Base-by-base conservation (phyloP, 345 rosid genomes). In the Carallia brachiata region DNA sequence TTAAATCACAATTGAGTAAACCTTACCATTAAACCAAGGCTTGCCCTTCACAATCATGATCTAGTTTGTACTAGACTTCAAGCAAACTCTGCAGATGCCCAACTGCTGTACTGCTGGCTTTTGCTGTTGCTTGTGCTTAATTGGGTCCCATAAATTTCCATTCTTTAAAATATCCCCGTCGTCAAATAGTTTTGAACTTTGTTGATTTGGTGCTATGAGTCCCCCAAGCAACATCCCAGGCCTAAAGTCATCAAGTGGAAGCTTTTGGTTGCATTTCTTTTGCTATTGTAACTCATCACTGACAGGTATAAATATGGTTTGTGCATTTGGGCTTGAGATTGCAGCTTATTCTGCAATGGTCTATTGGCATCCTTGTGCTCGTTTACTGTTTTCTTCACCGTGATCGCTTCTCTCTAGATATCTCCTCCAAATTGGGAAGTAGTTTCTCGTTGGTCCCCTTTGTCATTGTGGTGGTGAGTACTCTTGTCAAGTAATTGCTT, bases 311-410 rank as follows among this genome's bases (percentile, higher is more conserved):
- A 81, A 76, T 78, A 70, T 81, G 79, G 75, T 75, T 82, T 80
- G 76, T 85, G 83, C 78, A 61, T 70, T 69, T 78, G 83, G 84
- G 77, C 79, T 87, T 89, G 94, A 83, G 83, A 80, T 84, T 90
- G 94, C 96, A 92, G 99, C 99, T 95, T 84, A 90, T 89, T 75
- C 81, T 95, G 76, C 99, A 95, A 82, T 95, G 96, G 91, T 78
- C 84, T 31, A 90, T 89, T 34, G 98, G 99, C 68, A 85, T 95
- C 73, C 85, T 85, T 34, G 98, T 95, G 31, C 90, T 95, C 40
- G 73, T 92, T 53, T 80, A 89, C 84, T 95, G 96, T 83, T 83
- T 92, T 61, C 80, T 95, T 62, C 88, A 90, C 67, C 85, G 85
- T 74, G 89, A 87, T 79, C 84, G 76, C 52, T 95, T 82, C 62